Evolutionary conservation across 2,329 filamentous ascomycete genomes (phyloP).

Genomic region (Cladosporium phlei): DNA sequence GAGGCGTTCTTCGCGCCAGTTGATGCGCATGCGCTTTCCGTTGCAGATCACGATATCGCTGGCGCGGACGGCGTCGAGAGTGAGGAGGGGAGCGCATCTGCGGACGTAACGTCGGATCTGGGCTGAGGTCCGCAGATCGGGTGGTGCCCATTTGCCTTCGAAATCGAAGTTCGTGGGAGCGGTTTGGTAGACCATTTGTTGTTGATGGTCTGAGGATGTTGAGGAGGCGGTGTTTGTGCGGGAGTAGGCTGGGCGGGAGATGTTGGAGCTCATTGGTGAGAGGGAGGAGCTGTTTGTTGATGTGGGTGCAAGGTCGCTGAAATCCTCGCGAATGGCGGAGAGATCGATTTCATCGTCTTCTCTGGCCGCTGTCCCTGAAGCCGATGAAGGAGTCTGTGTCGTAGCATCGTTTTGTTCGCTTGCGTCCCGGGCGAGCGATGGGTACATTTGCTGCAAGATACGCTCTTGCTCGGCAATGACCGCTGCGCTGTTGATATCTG

Average conservation of each 20-base stretch:
- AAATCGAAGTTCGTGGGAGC: conserved; percentile 27
- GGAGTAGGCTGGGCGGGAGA: conserved; percentile 19
- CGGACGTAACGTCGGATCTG: conserved; percentile 43
- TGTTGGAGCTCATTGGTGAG: conserved; percentile 4
- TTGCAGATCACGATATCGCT: conserved; percentile 42
- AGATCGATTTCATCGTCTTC: conserved; percentile 35
- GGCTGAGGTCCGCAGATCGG: conserved; percentile 30
- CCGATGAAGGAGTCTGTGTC: neutral
- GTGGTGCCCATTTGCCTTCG: conserved; percentile 33
- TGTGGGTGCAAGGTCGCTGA: neutral
- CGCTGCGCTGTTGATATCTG: conserved; percentile 31
- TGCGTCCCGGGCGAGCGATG: conserved; percentile 33
- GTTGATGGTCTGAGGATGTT: conserved; percentile 23
- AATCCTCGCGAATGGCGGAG: conserved; percentile 31
- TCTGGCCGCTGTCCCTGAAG: conserved; percentile 17
- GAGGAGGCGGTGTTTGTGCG: conserved; percentile 27
- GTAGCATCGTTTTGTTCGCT: neutral
- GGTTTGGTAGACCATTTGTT: conserved; percentile 32
- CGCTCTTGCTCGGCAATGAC: conserved; percentile 46
- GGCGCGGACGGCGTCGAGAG: conserved; percentile 40
- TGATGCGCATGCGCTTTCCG: conserved; percentile 42
- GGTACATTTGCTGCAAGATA: conserved; percentile 45
- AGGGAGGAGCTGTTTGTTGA: conserved; percentile 9
- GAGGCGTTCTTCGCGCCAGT: conserved; percentile 39
- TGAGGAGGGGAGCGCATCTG: conserved; percentile 44